Evolutionary conservation across 1,139 yeast genomes (phyloP).

Genomic region (Pichia sp.): DNA sequence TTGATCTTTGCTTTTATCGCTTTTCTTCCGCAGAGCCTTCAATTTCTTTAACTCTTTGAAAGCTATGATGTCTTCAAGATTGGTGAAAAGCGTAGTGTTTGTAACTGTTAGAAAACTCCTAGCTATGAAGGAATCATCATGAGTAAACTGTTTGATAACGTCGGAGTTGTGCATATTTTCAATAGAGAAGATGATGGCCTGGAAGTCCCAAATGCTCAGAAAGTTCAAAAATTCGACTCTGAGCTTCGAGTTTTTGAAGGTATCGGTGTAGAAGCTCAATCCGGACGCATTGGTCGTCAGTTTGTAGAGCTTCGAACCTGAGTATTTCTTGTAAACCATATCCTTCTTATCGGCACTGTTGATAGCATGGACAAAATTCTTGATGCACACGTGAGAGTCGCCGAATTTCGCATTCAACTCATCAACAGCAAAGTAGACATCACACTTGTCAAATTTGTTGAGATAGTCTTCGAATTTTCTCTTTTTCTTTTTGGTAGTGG

Average conservation of each 20-base stretch:
- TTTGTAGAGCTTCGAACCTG: conserved; percentile 12
- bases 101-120: conserved; percentile 19
- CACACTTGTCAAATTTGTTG: conserved; percentile 7
- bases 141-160: conserved; percentile 8
- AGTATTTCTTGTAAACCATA: conserved; percentile 6
- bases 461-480: conserved; percentile 2
- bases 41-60: background rate
- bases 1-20: background rate
- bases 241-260: conserved; percentile 8
- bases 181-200: conserved; percentile 8
- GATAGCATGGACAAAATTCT: conserved; percentile 13
- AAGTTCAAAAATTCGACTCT: conserved; percentile 19
- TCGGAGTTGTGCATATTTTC: conserved; percentile 14
- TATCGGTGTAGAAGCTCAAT: conserved; percentile 1
- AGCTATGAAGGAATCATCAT: conserved; percentile 18
- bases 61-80: conserved; percentile 16
- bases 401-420: conserved; percentile 3
- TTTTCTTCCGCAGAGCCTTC: background rate
- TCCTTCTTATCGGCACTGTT: conserved; percentile 12
- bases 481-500: background rate
- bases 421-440: conserved; percentile 17
- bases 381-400: conserved; percentile 1
- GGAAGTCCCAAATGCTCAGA: conserved; percentile 16
- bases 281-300: conserved; percentile 16
- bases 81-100: conserved; percentile 11